Conservation (phyloP, 306 rosid species). For the Leucaena leucocephala region DNA sequence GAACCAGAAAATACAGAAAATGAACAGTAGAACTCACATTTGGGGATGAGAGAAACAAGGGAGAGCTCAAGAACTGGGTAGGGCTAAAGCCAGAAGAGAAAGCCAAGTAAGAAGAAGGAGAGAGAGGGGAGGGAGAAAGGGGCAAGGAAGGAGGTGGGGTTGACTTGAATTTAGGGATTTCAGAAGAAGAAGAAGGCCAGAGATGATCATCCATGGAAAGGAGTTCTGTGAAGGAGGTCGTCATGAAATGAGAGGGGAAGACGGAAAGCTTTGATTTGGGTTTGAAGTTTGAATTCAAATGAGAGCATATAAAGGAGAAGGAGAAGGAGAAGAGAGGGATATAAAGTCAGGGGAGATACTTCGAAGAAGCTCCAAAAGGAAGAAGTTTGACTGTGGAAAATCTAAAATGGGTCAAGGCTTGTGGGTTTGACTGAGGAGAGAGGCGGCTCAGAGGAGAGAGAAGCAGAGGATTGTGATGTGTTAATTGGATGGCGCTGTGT, state of each 20-base stretch:
- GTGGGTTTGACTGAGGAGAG: conserved; percentile 78
- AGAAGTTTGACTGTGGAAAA: conserved; percentile 96
- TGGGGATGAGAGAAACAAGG: conserved; percentile 55
- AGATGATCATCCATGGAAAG: conserved; percentile 49
- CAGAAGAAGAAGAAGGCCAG: conserved; percentile 56
- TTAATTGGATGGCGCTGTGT: no score
- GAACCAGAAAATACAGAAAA: neutral
- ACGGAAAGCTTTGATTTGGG: neutral
- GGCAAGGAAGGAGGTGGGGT: conserved; percentile 68
- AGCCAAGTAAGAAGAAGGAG: conserved; percentile 67
- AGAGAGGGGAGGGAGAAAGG: conserved; percentile 52
- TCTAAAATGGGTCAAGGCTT: conserved; percentile 58
- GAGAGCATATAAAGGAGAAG: conserved; percentile 4
- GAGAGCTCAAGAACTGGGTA: conserved; percentile 61
- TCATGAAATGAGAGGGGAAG: conserved; percentile 26
- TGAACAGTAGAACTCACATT: conserved; percentile 41
- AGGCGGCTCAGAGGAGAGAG: conserved; percentile 27
- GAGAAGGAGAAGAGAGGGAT: neutral
- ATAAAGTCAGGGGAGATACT: conserved; percentile 46
- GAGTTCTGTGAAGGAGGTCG: conserved; percentile 50
- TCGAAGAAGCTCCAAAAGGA: conserved; percentile 55
- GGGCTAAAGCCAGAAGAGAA: conserved; percentile 60
- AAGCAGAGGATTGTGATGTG: neutral
- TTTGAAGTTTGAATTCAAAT: conserved; percentile 26
- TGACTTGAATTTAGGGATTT: conserved; percentile 66